phyloP scores from a whole-genome alignment of 2,329 filamentous ascomycete species.

The Thelonectria rubi region DNA sequence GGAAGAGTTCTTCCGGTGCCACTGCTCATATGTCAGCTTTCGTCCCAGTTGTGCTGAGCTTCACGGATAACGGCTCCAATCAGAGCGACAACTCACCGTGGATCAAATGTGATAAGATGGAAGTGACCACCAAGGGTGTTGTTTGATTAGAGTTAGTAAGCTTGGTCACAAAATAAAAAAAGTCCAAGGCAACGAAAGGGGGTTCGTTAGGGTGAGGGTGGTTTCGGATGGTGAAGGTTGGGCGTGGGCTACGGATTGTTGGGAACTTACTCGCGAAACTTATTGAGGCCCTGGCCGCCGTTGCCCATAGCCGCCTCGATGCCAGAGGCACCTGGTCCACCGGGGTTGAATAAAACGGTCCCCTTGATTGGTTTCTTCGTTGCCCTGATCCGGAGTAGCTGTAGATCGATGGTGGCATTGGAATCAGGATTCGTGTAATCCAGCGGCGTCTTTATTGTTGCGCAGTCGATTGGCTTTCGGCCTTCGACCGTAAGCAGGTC shows the following conservation, averaged over 20 bases:
- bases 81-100: conserved; percentile 29
- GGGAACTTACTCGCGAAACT: too few relatives aligned
- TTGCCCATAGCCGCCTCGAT: conserved; percentile 17
- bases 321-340: conserved; percentile 44
- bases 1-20: conserved; percentile 35
- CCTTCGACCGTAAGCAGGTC: background rate
- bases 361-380: conserved; percentile 44
- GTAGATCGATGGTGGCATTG: conserved; percentile 42
- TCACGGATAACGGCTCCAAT: too few relatives aligned
- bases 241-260: too few relatives aligned
- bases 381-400: conserved; percentile 46
- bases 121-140: conserved; percentile 29
- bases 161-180: background rate
- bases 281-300: too few relatives aligned
- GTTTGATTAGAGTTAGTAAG: background rate
- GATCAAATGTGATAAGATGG: conserved; percentile 30
- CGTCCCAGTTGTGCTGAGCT: too few relatives aligned
- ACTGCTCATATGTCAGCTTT: background rate
- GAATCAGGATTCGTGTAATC: conserved; percentile 47
- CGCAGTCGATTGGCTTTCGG: conserved; percentile 40
- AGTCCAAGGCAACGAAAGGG: background rate
- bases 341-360: conserved; percentile 52
- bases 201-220: too few relatives aligned
- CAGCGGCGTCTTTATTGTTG: conserved; percentile 48
- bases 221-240: too few relatives aligned